Evolutionary conservation across 768 basidiomycete species (phyloP), one percentile per base, ranked within the genome.

Genomic region (Suillus subalutaceus): DNA sequence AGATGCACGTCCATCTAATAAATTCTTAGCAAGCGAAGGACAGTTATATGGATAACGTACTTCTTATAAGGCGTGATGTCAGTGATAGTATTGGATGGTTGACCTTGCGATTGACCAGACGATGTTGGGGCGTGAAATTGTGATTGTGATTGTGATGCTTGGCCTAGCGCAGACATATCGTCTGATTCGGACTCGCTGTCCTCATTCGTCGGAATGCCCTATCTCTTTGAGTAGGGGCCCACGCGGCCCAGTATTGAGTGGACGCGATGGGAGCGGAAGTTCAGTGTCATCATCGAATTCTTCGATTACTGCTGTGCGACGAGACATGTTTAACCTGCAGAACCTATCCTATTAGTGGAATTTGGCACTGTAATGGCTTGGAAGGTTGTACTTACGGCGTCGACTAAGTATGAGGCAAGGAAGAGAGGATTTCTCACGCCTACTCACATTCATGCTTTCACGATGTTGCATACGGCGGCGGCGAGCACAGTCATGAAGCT

Each of bases 251-350:
- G 87, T 85, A 70, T 89, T 86, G 9, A 88, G 89, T 0, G 88
- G 81, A 16, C 81, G 83, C 40, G 81, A 81, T 4, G 94, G 94
- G 26, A 96, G 82, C 0, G 94, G 92, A 18, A 96, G 86, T 74
- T 97, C 95, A 15, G 93, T 94, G 73, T 97, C 95, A 80, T 97
- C 96, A 86, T 97, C 94, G 73, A 96, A 97, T 73, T 93, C 93
- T 66, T 86, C 88, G 67, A 88, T 83, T 68, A 88, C 82, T 68
- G 87, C 88, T 73, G 87, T 80, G 75, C 88, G 83, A 70, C 90
- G 90, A 68, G 90, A 87, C 91, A 93, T 93, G 72, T 66, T 74
- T 18, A 16, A 62, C 16, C 37, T n/a, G 23, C 15, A 23, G 30
- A 9, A 35, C 53, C 32, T 35, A n/a, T 56, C 20, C 20, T 37